A percentile compares a stretch with the other conserved stretches of the same genome.
Evolutionary conservation across 2,329 filamentous ascomycete species (phyloP).

Genomic region (Hymenoscyphus scutula): DNA sequence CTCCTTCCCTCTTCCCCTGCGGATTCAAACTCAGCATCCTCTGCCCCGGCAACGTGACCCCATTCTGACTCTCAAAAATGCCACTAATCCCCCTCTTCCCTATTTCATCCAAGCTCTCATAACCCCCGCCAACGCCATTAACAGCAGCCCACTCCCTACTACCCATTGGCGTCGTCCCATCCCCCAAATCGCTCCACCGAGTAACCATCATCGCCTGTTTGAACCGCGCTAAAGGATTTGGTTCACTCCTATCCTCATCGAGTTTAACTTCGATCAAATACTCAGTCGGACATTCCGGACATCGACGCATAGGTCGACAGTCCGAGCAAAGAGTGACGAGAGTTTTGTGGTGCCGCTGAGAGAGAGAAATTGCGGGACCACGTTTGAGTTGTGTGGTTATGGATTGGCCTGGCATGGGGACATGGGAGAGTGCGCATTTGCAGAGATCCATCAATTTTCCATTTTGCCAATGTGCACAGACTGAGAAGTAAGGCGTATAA

Average conservation of each 20-base stretch:
- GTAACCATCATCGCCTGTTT: conserved; percentile 60
- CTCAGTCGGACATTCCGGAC: conserved; percentile 60
- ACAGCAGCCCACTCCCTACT: conserved; percentile 56
- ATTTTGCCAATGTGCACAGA: conserved; percentile 61
- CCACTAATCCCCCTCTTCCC: conserved; percentile 56
- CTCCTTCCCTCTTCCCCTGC: conserved; percentile 49
- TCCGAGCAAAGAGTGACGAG: conserved; percentile 51
- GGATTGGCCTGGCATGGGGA: conserved; percentile 46
- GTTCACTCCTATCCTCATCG: conserved; percentile 51
- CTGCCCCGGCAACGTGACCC: conserved; percentile 54
- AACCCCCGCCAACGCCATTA: conserved; percentile 45
- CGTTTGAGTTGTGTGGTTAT: conserved; percentile 35
- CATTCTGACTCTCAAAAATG: conserved; percentile 55
- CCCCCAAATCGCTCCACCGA: conserved; percentile 59
- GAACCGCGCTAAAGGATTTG: conserved; percentile 43
- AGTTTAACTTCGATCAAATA: conserved; percentile 60
- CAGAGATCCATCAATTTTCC: conserved; percentile 58
- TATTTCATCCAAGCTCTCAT: conserved; percentile 53
- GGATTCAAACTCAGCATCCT: conserved; percentile 59
- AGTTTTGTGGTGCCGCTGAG: conserved; percentile 37
- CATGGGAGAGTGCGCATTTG: conserved; percentile 59
- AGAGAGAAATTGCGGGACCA: conserved; percentile 24
- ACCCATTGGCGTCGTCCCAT: conserved; percentile 47
- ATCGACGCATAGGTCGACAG: conserved; percentile 58
- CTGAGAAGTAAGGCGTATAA: conserved; percentile 61